Evolutionary conservation across 305 asterid species (phyloP).

Genomic region (Fraxinus latifolia): DNA sequence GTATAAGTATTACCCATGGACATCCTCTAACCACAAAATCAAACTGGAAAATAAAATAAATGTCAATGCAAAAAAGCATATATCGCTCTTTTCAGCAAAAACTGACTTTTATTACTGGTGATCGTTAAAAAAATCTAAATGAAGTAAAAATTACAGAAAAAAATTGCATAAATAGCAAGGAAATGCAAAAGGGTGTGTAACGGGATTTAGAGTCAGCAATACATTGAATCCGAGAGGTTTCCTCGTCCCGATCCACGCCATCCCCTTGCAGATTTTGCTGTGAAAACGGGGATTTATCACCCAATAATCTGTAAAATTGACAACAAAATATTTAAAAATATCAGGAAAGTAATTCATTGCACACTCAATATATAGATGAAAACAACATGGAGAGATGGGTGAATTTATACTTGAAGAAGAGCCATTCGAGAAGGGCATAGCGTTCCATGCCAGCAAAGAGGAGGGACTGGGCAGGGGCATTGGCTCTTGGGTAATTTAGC

Average conservation of each 20-base stretch:
- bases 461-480: conserved; percentile 90
- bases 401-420: conserved; percentile 69
- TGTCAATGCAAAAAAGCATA: neutral
- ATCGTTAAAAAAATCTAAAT: neutral
- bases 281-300: conserved; percentile 16
- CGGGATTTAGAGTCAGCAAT: conserved; percentile 14
- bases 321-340: neutral
- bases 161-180: neutral
- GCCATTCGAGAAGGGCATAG: conserved; percentile 96
- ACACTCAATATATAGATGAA: neutral
- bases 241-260: conserved; percentile 83
- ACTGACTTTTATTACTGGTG: neutral
- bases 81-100: neutral
- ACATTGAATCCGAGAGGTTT: conserved; percentile 96
- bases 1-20: too few species aligned
- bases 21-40: too few species aligned
- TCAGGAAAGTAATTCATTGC: neutral
- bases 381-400: neutral
- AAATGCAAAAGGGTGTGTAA: conserved; percentile 6
- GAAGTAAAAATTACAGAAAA: neutral
- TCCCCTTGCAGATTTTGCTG: conserved; percentile 94
- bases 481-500: conserved; percentile 78
- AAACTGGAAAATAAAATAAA: neutral
- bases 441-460: conserved; percentile 99
- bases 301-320: too few species aligned